Percentiles rank a stretch among this genome's conserved stretches.
Evolutionary conservation across 208 protist genomes (phyloP).

Genomic region (Willaertia magna): DNA sequence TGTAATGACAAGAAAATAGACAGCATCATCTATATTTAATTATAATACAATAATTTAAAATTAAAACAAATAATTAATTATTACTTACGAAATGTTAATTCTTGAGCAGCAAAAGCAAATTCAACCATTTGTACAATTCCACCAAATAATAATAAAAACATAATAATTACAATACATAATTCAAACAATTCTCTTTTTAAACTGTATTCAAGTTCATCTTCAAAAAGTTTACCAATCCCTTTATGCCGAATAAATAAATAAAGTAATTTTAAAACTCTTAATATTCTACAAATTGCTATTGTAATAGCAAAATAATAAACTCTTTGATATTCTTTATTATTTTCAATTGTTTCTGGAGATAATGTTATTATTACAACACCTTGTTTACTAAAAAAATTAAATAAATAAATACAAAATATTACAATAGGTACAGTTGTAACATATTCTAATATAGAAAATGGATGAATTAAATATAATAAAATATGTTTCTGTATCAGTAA

Average conservation of each 20-base stretch:
- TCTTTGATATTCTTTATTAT: background rate
- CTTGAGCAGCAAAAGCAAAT: background rate
- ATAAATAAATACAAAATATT: background rate
- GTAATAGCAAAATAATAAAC: background rate
- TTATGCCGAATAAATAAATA: background rate
- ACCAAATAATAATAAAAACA: background rate
- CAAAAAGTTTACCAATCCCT: background rate
- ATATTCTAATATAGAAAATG: background rate
- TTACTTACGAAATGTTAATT: background rate
- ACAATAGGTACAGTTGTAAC: background rate
- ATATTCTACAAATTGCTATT: background rate
- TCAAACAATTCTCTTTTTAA: background rate
- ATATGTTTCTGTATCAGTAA: background rate
- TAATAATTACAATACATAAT: background rate
- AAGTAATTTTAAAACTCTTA: background rate
- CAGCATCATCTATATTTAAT: background rate
- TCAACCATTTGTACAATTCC: background rate
- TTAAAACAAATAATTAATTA: background rate
- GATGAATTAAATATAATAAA: background rate
- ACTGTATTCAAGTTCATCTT: background rate
- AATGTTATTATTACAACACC: background rate
- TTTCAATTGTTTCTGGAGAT: no score
- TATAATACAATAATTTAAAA: background rate
- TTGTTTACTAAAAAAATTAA: background rate
- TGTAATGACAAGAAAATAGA: background rate